Base-by-base conservation (phyloP, 2,329 filamentous ascomycete species). In the Fusarium coffeatum region DNA sequence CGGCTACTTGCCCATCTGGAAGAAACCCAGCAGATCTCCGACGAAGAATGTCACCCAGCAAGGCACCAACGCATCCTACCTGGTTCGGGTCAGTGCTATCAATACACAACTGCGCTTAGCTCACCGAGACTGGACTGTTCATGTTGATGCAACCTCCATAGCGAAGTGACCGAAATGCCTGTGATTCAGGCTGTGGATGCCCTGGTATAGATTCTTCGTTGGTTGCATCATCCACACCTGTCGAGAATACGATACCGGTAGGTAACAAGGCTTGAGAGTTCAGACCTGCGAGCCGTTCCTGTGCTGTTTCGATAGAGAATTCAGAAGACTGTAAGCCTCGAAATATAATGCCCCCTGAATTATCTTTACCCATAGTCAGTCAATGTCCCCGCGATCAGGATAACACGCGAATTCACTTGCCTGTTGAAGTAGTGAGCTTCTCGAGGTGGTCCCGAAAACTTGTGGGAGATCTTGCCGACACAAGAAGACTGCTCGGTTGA, bases 41-140 rank as follows among this genome's bases (percentile, higher is more conserved):
- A 55, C 93, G 89, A 72, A 93, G 89, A 25, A 98, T 79, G 69
- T 97, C 93, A 8, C 87, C 86, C n/a, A 98, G 81, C 4, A 98
- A 82, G 27, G 94, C 94, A n/a, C 94, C 93, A 27, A 91, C 92
- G 79, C 96, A 98, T 5, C 93, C 92, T 49, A 97, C 83, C 83
- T 90, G 58, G 25, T 18, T n/a, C 37, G 25, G 10, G 34, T 76
- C n/a, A 74, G 48, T 40, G 25, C 40, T 18, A n/a, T 12, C 28
- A 34, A 13, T n/a, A 27, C 13, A 22, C 3, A 8, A 37, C 11
- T 54, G 11, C 8, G 16, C 5, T 34, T 3, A 12, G 32, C 32
- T 58, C 77, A 92, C 90, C 4, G 93, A 93, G 15, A 92, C 77
- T 8, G 80, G 83, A 72, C 92, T 95, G 5, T 95, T 91, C 56